Percentiles rank a stretch among this genome's conserved stretches.
These are phyloP conservation scores for Tolypocladium endophyticum DNA, from an alignment of 2,329 filamentous ascomycete genomes.

Conservation along the genomic window DNA sequence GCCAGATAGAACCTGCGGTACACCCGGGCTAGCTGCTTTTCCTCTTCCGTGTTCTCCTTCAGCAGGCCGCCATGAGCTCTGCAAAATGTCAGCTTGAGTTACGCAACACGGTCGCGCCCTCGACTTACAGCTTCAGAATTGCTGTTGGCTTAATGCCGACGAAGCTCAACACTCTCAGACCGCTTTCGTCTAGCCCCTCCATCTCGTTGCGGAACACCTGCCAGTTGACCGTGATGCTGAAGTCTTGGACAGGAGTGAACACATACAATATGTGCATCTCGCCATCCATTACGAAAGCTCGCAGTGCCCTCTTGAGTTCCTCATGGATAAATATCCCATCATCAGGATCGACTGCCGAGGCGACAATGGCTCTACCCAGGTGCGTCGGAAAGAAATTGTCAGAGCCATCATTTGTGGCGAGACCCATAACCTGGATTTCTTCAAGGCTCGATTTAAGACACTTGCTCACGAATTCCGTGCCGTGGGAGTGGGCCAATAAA, in stretches of 20 bases:
- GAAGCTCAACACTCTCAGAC: conserved; percentile 55
- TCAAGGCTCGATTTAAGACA: conserved; percentile 49
- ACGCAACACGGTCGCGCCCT: too few species aligned
- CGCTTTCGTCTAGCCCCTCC: conserved; percentile 60
- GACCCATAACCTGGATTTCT: conserved; percentile 43
- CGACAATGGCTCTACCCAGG: conserved; percentile 60
- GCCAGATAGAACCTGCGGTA: conserved; percentile 67
- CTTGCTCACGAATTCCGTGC: conserved; percentile 34
- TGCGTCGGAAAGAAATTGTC: conserved; percentile 50
- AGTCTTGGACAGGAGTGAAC: conserved; percentile 61
- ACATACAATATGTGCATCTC: conserved; percentile 73
- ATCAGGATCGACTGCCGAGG: conserved; percentile 61
- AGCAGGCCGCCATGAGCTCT: conserved; percentile 58
- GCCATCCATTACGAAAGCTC: conserved; percentile 69
- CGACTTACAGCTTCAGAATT: conserved; percentile 53
- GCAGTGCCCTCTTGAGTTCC: conserved; percentile 56
- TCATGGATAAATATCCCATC: conserved; percentile 64
- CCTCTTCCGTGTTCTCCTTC: conserved; percentile 50
- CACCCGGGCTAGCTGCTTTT: conserved; percentile 50
- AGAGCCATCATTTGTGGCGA: conserved; percentile 40
- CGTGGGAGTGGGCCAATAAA: conserved; percentile 49
- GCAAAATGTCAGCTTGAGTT: conserved; percentile 7
- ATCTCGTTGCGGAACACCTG: conserved; percentile 61
- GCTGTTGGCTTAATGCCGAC: conserved; percentile 58
- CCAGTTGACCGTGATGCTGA: conserved; percentile 54